phyloP scores from a whole-genome alignment of 495 filamentous ascomycete species.

The Talaromyces proteolyticus region DNA sequence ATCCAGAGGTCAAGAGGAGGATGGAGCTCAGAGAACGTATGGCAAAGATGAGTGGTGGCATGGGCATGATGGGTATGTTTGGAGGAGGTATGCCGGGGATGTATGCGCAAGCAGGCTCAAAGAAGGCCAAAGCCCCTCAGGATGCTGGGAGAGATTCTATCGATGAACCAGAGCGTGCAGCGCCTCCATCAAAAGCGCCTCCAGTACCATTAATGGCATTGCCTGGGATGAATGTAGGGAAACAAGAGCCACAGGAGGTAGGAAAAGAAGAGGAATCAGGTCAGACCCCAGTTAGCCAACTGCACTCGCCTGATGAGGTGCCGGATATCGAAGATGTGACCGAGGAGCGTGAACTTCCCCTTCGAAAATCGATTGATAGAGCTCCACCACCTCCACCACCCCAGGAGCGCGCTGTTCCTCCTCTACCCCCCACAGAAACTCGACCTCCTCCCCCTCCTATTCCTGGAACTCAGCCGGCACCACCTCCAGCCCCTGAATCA shows the following conservation, averaged over 20 bases:
- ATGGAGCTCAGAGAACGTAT: conserved; percentile 90
- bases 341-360: conserved; percentile 35
- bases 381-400: conserved; percentile 39
- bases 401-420: conserved; percentile 43
- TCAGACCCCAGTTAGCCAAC: conserved; percentile 33
- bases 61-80: conserved; percentile 96
- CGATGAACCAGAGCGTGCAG: conserved; percentile 42
- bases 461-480: conserved; percentile 56
- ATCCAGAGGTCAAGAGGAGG: conserved; percentile 80
- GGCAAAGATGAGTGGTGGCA: conserved; percentile 97
- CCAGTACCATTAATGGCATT: conserved; percentile 76
- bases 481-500: conserved; percentile 66
- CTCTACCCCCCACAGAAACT: conserved; percentile 38
- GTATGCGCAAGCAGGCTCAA: conserved; percentile 35
- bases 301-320: conserved; percentile 42
- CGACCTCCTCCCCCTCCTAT: conserved; percentile 46
- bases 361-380: conserved; percentile 38
- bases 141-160: conserved; percentile 61
- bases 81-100: conserved; percentile 50
- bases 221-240: conserved; percentile 58
- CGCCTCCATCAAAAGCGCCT: conserved; percentile 46
- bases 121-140: conserved; percentile 42
- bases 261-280: conserved; percentile 39
- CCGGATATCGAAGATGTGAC: conserved; percentile 60
- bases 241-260: conserved; percentile 29